These are phyloP conservation scores for Endotrypanum monterogeii DNA, from an alignment of 208 protist species.

Conservation along the genomic window DNA sequence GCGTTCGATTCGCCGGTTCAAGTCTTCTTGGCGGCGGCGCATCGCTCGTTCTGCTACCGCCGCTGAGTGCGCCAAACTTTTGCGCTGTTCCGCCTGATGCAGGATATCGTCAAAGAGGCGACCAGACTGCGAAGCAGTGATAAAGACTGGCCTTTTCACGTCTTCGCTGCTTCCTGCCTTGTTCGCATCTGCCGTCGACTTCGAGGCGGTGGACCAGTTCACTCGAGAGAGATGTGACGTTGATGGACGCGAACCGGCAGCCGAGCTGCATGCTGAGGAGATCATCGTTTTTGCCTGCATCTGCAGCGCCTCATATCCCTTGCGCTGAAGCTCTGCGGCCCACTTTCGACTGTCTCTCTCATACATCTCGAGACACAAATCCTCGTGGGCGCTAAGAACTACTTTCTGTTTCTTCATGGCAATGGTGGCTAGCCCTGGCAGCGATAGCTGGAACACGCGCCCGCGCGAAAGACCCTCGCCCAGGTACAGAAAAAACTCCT, in stretches of 20 bases:
- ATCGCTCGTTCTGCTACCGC: constrained; percentile 11
- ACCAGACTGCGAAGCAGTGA: constrained; percentile 59
- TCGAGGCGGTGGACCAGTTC: constrained; percentile 23
- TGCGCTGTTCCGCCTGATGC: constrained; percentile 52
- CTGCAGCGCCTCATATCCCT: constrained; percentile 34
- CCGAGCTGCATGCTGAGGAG: constrained; percentile 19
- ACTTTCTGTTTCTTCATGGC: constrained; percentile 63
- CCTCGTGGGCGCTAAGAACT: constrained; percentile 49
- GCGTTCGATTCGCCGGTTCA: constrained; percentile 23
- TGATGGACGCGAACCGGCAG: constrained; percentile 39
- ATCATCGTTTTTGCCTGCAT: background rate
- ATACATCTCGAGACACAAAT: constrained; percentile 66
- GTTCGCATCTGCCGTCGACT: background rate
- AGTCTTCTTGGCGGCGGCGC: constrained; percentile 28
- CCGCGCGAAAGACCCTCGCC: constrained; percentile 78
- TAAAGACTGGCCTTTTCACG: constrained; percentile 49
- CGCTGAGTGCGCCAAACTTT: constrained; percentile 22
- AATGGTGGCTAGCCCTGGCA: constrained; percentile 69
- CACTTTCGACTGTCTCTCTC: constrained; percentile 75
- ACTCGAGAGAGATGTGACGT: constrained; percentile 24
- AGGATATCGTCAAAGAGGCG: constrained; percentile 81
- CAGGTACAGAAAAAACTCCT: constrained; percentile 84
- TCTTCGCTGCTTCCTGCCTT: background rate
- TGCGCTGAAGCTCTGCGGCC: constrained; percentile 50
- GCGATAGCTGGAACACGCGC: constrained; percentile 60